Base-by-base conservation (phyloP, 768 basidiomycete genomes). In the Kondoa malvinella region DNA sequence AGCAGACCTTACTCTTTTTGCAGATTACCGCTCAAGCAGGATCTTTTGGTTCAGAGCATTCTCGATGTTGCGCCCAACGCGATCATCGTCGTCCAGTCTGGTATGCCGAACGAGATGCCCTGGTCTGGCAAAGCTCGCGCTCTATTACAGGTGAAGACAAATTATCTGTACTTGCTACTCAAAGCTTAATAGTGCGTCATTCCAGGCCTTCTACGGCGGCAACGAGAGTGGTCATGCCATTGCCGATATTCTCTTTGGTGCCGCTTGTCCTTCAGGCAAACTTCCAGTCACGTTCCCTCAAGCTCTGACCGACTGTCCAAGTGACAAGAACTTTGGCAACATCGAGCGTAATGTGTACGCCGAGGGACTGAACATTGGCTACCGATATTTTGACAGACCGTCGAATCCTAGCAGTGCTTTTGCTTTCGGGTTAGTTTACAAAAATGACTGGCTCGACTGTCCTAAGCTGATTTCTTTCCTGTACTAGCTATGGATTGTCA, bases 231-330 rank as follows among this genome's bases (percentile, higher is more conserved):
- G 83, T 14, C 81, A 82, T 67, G 83, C 82, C 21, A 74, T 85
- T 4, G 83, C 83, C 0, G 83, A 84, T 73, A 80, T 84, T 1
- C 69, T 85, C 2, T 85, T 83, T 72, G 84, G 85, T 8, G 81
- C 81, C 71, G 79, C 81, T 2, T 84, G 83, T 70, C 84, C 85
- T 0, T 81, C 80, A 2, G 83, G 80, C 15, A 84, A 83, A 74
- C 78, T 84, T 12, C 78, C 84, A 3, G 67, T 71, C 68, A 72
- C 73, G 17, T 67, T 73, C 62, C 67, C 70, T 16, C 59, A 70
- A 29, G 34, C 50, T 4, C 31, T 57, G 14, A 4, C 16, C 3
- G 70, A 72, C 40, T 17, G 74, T 83, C 57, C 82, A 81, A 8
- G 16, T 2, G 21, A 57, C 15, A 61, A 58, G 16, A 32, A 57